Conservation (phyloP, 331 rosid genomes). For the Acacia concinna region DNA sequence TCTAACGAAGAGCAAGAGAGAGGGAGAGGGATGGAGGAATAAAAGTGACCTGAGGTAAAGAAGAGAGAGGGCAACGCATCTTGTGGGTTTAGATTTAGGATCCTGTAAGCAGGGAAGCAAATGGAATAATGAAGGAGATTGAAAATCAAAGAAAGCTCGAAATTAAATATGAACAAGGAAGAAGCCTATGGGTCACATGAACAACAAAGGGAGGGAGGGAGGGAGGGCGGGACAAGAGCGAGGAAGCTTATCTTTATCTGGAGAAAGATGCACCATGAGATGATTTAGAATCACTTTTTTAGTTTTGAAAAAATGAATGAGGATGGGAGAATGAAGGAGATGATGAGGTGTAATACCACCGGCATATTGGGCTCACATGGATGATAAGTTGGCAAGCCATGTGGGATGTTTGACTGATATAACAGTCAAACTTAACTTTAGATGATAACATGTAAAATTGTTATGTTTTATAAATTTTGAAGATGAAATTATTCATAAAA, state of each 20-base stretch:
- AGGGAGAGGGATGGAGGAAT: no score
- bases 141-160: background rate
- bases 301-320: no score
- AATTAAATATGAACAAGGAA: background rate
- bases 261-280: background rate
- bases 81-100: slow-evolving; percentile 25
- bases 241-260: slow-evolving; percentile 35
- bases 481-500: no score
- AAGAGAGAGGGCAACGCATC: slow-evolving; percentile 14
- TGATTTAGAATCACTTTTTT: slow-evolving; percentile 21
- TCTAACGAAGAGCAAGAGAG: background rate
- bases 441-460: no score
- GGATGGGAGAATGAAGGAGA: no score
- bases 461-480: no score
- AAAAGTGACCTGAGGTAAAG: slow-evolving; percentile 35
- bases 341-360: no score
- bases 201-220: slow-evolving; percentile 35
- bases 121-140: background rate
- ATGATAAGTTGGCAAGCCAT: no score
- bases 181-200: slow-evolving; percentile 47
- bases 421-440: no score
- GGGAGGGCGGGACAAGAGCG: slow-evolving; percentile 12
- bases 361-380: no score
- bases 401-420: no score
- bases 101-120: slow-evolving; percentile 30